Percentiles rank a stretch among this genome's conserved stretches.
Conservation (phyloP, 805 yeast genomes). For the Pichia scutulata region DNA sequence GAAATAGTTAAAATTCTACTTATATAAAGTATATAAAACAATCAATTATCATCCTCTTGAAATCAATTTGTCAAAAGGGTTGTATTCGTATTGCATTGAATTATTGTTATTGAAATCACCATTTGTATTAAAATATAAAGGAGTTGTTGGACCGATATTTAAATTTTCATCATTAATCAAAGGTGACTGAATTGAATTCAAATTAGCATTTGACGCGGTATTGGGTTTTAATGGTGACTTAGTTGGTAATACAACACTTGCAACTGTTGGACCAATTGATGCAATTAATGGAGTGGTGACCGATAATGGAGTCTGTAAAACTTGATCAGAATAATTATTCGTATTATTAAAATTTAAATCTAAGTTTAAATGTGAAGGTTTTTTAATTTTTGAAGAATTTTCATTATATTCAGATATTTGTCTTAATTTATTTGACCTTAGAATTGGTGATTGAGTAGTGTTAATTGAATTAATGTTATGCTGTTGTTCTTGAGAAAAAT, state of each 20-base stretch:
- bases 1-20: too few relatives aligned
- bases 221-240: constrained; percentile 21
- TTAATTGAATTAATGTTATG: neutral
- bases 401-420: constrained; percentile 11
- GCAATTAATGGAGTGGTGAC: constrained; percentile 32
- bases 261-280: constrained; percentile 29
- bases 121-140: constrained; percentile 1
- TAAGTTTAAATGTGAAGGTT: constrained; percentile 20
- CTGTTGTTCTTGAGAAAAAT: constrained; percentile 18
- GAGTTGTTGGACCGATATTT: constrained; percentile 2
- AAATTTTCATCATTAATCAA: neutral
- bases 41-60: neutral
- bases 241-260: constrained; percentile 28
- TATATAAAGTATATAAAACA: neutral
- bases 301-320: constrained; percentile 13
- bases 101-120: neutral
- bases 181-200: neutral
- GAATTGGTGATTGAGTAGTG: neutral
- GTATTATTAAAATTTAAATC: constrained; percentile 4
- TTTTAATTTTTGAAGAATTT: constrained; percentile 11
- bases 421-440: constrained; percentile 3
- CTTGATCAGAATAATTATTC: neutral
- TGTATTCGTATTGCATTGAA: constrained; percentile 12
- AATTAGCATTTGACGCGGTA: constrained; percentile 4
- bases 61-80: constrained; percentile 21